phyloP scores from a whole-genome alignment of 2,329 filamentous ascomycete genomes.

The Epicoccum sorghinum region DNA sequence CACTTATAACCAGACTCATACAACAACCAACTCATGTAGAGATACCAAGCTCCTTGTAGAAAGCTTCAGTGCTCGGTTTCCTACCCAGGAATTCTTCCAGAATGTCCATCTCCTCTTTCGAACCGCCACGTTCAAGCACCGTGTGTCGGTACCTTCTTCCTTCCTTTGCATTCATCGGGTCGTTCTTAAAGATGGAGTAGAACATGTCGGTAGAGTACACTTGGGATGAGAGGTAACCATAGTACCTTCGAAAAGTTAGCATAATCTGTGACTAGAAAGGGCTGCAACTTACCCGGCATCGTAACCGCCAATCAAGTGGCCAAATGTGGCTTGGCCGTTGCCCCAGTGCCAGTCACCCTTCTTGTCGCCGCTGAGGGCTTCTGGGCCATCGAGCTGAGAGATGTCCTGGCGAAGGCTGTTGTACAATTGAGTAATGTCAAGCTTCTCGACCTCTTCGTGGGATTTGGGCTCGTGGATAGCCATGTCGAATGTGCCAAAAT shows the following conservation, averaged over 20 bases:
- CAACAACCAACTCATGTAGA: not conserved
- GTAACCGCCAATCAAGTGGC: slow-evolving; percentile 82
- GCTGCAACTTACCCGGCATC: slow-evolving; percentile 66
- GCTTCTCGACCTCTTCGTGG: slow-evolving; percentile 70
- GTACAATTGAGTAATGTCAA: slow-evolving; percentile 71
- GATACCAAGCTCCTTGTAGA: slow-evolving; percentile 76
- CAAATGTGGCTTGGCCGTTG: slow-evolving; percentile 79
- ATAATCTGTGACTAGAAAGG: not conserved
- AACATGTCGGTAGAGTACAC: slow-evolving; percentile 90
- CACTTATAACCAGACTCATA: no score
- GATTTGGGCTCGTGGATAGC: slow-evolving; percentile 72
- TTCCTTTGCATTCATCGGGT: slow-evolving; percentile 78
- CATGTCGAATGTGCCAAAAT: slow-evolving; percentile 87
- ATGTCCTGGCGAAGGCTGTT: slow-evolving; percentile 76
- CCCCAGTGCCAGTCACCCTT: slow-evolving; percentile 65
- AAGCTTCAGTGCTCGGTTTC: slow-evolving; percentile 77
- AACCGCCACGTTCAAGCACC: slow-evolving; percentile 78
- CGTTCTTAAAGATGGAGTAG: slow-evolving; percentile 75
- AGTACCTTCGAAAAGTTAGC: slow-evolving; percentile 59
- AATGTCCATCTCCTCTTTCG: slow-evolving; percentile 80
- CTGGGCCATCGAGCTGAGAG: slow-evolving; percentile 74
- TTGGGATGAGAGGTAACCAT: slow-evolving; percentile 68
- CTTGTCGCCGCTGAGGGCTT: slow-evolving; percentile 60
- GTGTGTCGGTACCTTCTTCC: slow-evolving; percentile 78
- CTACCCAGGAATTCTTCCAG: slow-evolving; percentile 79